phyloP scores from a whole-genome alignment of 352 stramenopile species.

The Pythium chondricola region DNA sequence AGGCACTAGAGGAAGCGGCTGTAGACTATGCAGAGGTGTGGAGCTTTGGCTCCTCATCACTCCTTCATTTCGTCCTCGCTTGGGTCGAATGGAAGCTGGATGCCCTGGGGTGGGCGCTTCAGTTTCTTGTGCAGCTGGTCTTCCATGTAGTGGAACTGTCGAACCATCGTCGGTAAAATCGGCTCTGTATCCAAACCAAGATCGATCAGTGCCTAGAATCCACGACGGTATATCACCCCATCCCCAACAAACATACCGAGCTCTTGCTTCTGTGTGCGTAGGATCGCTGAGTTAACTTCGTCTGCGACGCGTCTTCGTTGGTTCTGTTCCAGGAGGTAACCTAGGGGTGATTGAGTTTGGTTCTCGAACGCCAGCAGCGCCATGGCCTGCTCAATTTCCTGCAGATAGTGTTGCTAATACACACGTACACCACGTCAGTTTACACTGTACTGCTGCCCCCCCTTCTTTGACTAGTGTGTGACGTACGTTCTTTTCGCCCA shows the following conservation, averaged over 20 bases:
- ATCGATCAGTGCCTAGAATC: not conserved
- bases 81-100: conserved; percentile 15
- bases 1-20: too few relatives aligned
- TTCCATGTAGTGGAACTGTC: conserved; percentile 76
- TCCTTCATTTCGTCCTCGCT: conserved; percentile 30
- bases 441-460: too few relatives aligned
- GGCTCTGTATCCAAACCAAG: conserved; percentile 34
- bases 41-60: too few relatives aligned
- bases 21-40: too few relatives aligned
- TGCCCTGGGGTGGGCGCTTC: conserved; percentile 40
- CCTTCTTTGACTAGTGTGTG: too few relatives aligned
- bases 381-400: conserved; percentile 77
- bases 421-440: too few relatives aligned
- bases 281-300: conserved; percentile 70
- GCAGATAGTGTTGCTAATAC: conserved; percentile 52
- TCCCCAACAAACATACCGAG: conserved; percentile 26
- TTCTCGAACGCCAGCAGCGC: conserved; percentile 72
- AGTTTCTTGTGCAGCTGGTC: conserved; percentile 62
- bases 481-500: conserved; percentile 70
- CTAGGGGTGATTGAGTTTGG: conserved; percentile 45
- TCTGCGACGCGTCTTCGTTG: conserved; percentile 62
- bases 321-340: conserved; percentile 47
- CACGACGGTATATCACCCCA: not conserved
- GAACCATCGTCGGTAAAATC: conserved; percentile 68
- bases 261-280: conserved; percentile 70